Evolutionary conservation across 2,329 filamentous ascomycete genomes (phyloP).

Genomic region (Aulographum hederae): DNA sequence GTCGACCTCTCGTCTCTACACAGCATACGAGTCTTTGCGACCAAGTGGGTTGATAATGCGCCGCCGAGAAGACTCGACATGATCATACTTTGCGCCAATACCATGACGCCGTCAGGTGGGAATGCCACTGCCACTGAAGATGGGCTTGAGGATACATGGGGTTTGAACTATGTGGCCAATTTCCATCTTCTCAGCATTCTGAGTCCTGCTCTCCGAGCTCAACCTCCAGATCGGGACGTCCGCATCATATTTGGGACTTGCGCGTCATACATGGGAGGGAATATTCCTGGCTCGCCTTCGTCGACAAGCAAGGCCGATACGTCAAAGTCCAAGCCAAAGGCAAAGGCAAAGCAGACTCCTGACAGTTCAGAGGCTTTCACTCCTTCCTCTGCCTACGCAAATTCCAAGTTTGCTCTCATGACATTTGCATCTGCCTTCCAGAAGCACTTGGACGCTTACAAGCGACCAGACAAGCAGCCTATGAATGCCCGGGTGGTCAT

Average conservation of each 20-base stretch:
- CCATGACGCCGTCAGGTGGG: constrained; percentile 50
- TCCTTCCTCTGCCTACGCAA: constrained; percentile 27
- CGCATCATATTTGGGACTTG: constrained; percentile 76
- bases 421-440: constrained; percentile 82
- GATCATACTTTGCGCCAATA: constrained; percentile 73
- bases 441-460: constrained; percentile 72
- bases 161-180: constrained; percentile 87
- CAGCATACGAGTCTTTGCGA: constrained; percentile 82
- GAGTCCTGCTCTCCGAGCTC: constrained; percentile 72
- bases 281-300: constrained; percentile 35
- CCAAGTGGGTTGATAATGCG: constrained; percentile 93
- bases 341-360: constrained; percentile 1
- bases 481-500: constrained; percentile 71
- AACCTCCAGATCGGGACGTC: constrained; percentile 87
- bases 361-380: constrained; percentile 17
- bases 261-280: constrained; percentile 67
- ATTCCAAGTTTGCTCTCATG: constrained; percentile 55
- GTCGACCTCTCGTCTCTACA: constrained; percentile 80
- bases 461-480: constrained; percentile 65
- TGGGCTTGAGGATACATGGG: constrained; percentile 79
- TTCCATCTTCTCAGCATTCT: constrained; percentile 88
- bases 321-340: constrained; percentile 24
- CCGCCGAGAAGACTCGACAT: constrained; percentile 80
- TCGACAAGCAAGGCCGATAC: constrained; percentile 31
- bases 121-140: constrained; percentile 47